Evolutionary conservation across 306 rosid genomes (phyloP), one percentile per base, ranked within the genome.

Genomic region (Quercus parvula): DNA sequence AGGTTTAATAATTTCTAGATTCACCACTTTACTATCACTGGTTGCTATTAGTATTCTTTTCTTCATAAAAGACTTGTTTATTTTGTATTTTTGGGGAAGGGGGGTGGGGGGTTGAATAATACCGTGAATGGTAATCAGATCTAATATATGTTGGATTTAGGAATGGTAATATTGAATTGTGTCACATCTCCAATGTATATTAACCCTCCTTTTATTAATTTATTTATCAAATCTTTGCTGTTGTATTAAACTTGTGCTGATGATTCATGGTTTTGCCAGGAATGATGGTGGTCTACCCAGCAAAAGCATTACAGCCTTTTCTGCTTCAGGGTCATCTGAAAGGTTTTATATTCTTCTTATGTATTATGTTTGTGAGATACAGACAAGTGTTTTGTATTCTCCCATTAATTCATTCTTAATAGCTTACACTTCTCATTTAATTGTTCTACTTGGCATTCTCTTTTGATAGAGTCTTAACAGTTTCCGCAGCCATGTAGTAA

Each of bases 301-400:
- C 72, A 89, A 87, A 84, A 88, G 80, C 84, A 84, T 88, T 33
- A 76, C 82, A 6, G 71, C 88, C 73, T 61, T 90, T 64, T 76
- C 97, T 74, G 85, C 89, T 70, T 51, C 90, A 79, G 94, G 97
- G 75, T 90, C 94, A 79, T 89, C 97, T 81, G 96, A 95, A 81
- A 93, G 99, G 98, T 93, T 79, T 70, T 64, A 61, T 78, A 58
- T 82, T 72, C 80, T 19, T 83, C 22, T 57, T 57, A 56, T 77
- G 55, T 76, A 27, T 57, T 63, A 78, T 35, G 28, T 68, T 83
- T 69, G 76, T 63, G 75, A 62, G 71, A 70, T 71, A 58, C 27
- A 63, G 51, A 58, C 20, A 59, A 20, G 6, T 12, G 27, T 59
- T 59, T 58, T 24, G 15, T 5, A 24, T 59, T 22, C 66, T 59